Base-by-base conservation (phyloP, 228 moss, liverwort and hornwort genomes). In the Sphagnum fallax region DNA sequence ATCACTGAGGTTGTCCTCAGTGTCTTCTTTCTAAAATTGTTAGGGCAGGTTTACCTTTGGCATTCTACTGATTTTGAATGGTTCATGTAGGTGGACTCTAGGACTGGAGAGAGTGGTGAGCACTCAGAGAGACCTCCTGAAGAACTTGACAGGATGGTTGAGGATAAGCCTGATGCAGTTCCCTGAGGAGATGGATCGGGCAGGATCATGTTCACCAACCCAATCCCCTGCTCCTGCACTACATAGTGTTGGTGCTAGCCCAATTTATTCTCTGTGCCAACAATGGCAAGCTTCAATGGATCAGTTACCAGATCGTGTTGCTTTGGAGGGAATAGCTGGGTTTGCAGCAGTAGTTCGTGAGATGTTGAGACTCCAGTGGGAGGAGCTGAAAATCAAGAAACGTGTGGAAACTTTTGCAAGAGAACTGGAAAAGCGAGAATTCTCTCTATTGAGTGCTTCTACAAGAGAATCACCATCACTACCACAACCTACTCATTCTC, bases 91-190 rank as follows among this genome's bases (percentile, higher is more conserved):
- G 69, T 85, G 87, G 89, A 75, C 80, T 14, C 79, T 79, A 52
- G 70, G 69, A 64, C 72, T 92, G 63, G 76, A 69, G 68, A 75
- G 72, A 68, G 71, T 79, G 52, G 83, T 92, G 53, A 55, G 70
- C 51, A 72, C 85, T 4, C 92, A 92, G 61, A 75, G 77, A 51
- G 89, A 89, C 64, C 89, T 89, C 64, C 68, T 89, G 64, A 81
- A 79, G 73, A 80, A 83, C 65, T 76, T 92, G 47, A 89, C 81
- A 6, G 75, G 78, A 13, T 92, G 92, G 92, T 64, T 92, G 14
- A 76, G 87, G 16, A 63, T 92, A 5, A 87, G 89, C 52, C 77
- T 92, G 10, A 82, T 92, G 84, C 87, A 89, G 72, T 87, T 85
- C 4, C 13, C 68, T 1, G 92, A 92, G 53, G 89, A 89, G 64